Evolutionary conservation across 1,284 basidiomycete genomes (phyloP), one percentile per base, ranked within the genome.

Genomic region (Baeospora myosura): DNA sequence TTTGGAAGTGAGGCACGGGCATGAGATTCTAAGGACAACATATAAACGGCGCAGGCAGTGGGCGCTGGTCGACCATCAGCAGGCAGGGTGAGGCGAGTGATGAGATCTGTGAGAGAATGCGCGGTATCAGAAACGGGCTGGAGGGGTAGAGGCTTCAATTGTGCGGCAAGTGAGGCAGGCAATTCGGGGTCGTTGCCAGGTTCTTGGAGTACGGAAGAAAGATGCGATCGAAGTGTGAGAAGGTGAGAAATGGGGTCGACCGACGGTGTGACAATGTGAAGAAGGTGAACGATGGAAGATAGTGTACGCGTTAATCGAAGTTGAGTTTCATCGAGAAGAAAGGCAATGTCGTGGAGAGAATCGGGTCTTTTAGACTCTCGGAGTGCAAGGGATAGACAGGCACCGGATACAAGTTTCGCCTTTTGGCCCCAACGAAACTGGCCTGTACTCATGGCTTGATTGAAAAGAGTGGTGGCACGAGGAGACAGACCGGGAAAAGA

Each of bases 21-120:
- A 51, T 81, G 76, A 2, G 75, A 79, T 63, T 89, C 86, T 31
- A 88, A 59, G 0, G 81, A 73, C 41, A 88, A 69, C n/a, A 88
- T 68, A 48, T 85, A 64, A 10, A 83, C 57, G 5, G 82, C 86
- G 51, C 78, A 79, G 2, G 83, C 80, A 1, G 75, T 78, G 7
- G 78, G 69, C 20, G 56, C 45, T 61, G 71, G 55, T 59, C 54
- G 4, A 69, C 50, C 6, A 71, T 59, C 24, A 55, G 56, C 14
- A 68, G 58, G 28, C 63, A 43, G 24, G 56, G 50, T 44, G 63
- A 56, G 24, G 11, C 71, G 68, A 21, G 66, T 56, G 30, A 82
- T 54, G 29, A 81, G 62, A 23, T 65, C 61, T 41, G 76, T 70
- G 18, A 88, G 67, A 5, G 74, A 69, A 8, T 62, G 60, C 18